Evolutionary conservation across 2,329 filamentous ascomycete species (phyloP), one percentile per base, ranked within the genome.

Genomic region (Trichoderma sp.): DNA sequence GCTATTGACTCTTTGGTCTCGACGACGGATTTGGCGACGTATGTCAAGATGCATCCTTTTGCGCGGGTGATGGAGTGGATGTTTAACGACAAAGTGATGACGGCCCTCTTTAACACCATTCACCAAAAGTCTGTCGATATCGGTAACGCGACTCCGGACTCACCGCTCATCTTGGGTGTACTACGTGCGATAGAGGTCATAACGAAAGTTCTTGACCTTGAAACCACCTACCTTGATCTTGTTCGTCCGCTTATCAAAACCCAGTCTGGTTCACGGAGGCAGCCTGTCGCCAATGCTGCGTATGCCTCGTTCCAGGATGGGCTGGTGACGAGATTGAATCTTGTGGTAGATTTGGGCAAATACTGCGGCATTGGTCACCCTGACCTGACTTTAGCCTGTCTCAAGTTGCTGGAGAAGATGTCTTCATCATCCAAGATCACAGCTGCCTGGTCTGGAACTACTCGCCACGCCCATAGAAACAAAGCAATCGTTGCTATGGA

Each of bases 51-150:
- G 71, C 97, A 99, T 84, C 96, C 97, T 0, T 99, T 98, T 81
- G 92, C 94, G 3, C 91, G 97, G 76, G 93, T 97, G 18, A 98
- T 98, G 94, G 97, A 99, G 82, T 98, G 97, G 95, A 91, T 99
- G 84, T 98, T 97, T 84, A 98, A 97, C 81, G 94, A 97, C 80
- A 94, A 93, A 78, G 94, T 98, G 27, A 91, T 97, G 80, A 90
- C 90, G 78, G 91, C 93, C 16, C 85, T 99, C 2, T 96, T 98
- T 83, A 89, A 91, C 75, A 91, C 93, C 12, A 91, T 97, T 35
- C 93, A 96, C 79, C 93, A 97, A 82, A 91, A 96, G 78, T 86
- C 93, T 18, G 87, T 89, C 8, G 92, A 94, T 75, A 89, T 98
- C 56, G 91, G 93, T 77, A 91, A 90, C 79, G 91, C 94, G 12